Evolutionary conservation across 2,329 filamentous ascomycete genomes (phyloP).

Genomic region (Orbilia ellipsospora): DNA sequence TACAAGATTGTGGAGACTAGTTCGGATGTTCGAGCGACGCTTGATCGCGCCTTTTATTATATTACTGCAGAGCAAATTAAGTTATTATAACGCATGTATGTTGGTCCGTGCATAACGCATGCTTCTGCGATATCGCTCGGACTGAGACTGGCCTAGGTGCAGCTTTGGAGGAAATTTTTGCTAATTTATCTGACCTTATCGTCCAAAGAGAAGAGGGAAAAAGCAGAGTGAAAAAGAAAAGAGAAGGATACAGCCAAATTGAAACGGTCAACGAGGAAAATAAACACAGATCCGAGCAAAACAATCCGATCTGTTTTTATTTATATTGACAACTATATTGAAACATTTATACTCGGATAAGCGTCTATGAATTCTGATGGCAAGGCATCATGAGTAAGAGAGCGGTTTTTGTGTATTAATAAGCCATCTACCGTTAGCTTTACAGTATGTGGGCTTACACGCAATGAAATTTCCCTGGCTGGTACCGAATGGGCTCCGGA

Average conservation of each 20-base stretch:
- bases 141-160: not conserved
- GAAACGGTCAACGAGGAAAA: not conserved
- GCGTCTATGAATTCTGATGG: too few relatives aligned
- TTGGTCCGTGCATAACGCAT: slow-evolving; percentile 47
- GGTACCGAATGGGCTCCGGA: too few relatives aligned
- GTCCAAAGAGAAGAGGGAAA: not conserved
- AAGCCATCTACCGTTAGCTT: too few relatives aligned
- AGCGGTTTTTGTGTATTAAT: too few relatives aligned
- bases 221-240: not conserved
- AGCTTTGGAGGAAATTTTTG: not conserved
- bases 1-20: slow-evolving; percentile 4
- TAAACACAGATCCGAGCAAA: too few relatives aligned
- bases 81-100: slow-evolving; percentile 46
- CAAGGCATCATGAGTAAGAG: too few relatives aligned
- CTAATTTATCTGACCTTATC: not conserved
- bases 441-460: too few relatives aligned
- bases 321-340: too few relatives aligned
- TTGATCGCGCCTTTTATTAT: slow-evolving; percentile 50
- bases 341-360: too few relatives aligned
- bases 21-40: slow-evolving; percentile 48
- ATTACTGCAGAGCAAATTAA: slow-evolving; percentile 31
- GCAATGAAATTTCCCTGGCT: too few relatives aligned
- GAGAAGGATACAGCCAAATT: not conserved
- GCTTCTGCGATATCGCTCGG: slow-evolving; percentile 41
- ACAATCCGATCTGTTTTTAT: too few relatives aligned